A percentile compares a stretch with the other conserved stretches of the same genome.
These are phyloP conservation scores for Tripterygium wilfordii DNA, from an alignment of 177 flowering plant species.

Conservation along the genomic window DNA sequence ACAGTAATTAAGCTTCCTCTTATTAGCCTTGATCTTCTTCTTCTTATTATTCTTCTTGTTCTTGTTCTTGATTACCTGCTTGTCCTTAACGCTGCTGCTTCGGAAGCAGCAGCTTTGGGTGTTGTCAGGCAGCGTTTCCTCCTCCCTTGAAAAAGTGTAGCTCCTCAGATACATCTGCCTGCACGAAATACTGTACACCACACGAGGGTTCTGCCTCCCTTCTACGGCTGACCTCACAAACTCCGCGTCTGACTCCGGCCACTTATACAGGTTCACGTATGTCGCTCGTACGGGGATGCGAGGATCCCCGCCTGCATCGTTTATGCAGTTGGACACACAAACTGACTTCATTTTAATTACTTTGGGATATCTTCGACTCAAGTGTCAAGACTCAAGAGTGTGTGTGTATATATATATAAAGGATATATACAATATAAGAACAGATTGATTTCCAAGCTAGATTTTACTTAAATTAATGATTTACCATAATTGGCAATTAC, in stretches of 20 bases:
- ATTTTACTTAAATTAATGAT: conserved; percentile 2
- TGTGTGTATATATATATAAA: neutral
- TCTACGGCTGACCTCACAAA: conserved; percentile 39
- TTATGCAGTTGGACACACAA: conserved; percentile 56
- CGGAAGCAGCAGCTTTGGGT: conserved; percentile 48
- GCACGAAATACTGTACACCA: conserved; percentile 80
- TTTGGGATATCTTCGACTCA: too few relatives aligned
- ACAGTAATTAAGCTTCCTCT: conserved; percentile 15
- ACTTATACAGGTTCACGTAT: conserved; percentile 66
- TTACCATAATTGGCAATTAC: neutral
- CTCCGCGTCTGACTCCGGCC: conserved; percentile 89
- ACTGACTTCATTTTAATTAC: conserved; percentile 37
- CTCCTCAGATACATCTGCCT: conserved; percentile 80
- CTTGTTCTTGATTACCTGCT: neutral
- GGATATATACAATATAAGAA: neutral
- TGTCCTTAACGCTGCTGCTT: conserved; percentile 29
- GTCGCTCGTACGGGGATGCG: conserved; percentile 53
- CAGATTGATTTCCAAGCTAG: neutral
- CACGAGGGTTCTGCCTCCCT: conserved; percentile 26
- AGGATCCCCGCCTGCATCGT: conserved; percentile 34
- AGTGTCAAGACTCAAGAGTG: too few relatives aligned
- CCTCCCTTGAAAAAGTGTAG: conserved; percentile 67
- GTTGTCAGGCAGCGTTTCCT: conserved; percentile 38
- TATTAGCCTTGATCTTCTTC: conserved; percentile 3
- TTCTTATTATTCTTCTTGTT: neutral